These are phyloP conservation scores for Chenopodium berlandieri DNA, from an alignment of 148 eudicot genomes.

Conservation along the genomic window DNA sequence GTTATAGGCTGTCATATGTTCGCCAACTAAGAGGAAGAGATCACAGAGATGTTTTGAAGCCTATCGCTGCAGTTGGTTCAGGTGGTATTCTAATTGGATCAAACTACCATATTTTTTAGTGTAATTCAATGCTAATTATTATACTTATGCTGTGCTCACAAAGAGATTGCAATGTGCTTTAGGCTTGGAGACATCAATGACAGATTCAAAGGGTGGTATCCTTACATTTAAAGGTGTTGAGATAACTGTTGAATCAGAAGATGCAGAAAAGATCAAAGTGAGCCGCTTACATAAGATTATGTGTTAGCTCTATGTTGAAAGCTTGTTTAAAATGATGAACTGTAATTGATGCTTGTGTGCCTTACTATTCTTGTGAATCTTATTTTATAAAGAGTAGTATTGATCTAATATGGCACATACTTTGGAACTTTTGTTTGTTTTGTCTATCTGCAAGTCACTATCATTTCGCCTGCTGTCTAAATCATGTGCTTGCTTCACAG, in stretches of 20 bases:
- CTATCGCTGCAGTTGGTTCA: constrained; percentile 50
- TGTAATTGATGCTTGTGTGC: neutral
- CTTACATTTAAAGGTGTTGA: constrained; percentile 48
- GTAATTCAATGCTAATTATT: constrained; percentile 1
- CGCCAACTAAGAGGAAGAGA: constrained; percentile 28
- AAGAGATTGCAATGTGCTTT: constrained; percentile 17
- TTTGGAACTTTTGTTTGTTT: neutral
- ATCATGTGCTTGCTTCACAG: neutral
- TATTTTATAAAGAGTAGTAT: neutral
- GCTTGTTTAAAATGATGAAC: neutral
- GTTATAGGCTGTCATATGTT: constrained; percentile 20
- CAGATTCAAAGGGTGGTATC: constrained; percentile 35
- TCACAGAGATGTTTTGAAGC: constrained; percentile 34
- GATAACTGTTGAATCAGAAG: constrained; percentile 60
- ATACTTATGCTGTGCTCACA: constrained; percentile 3
- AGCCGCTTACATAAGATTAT: constrained; percentile 22
- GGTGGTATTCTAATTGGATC: constrained; percentile 33
- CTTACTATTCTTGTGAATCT: neutral
- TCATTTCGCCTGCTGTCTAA: neutral
- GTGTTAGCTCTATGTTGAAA: neutral
- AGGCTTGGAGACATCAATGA: constrained; percentile 51
- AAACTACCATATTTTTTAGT: neutral
- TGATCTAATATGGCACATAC: neutral
- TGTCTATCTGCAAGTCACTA: neutral
- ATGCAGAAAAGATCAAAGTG: constrained; percentile 61